Evolutionary conservation across 2,329 filamentous ascomycete species (phyloP), one percentile per base, ranked within the genome.

Genomic region (Cladophialophora carrionii): DNA sequence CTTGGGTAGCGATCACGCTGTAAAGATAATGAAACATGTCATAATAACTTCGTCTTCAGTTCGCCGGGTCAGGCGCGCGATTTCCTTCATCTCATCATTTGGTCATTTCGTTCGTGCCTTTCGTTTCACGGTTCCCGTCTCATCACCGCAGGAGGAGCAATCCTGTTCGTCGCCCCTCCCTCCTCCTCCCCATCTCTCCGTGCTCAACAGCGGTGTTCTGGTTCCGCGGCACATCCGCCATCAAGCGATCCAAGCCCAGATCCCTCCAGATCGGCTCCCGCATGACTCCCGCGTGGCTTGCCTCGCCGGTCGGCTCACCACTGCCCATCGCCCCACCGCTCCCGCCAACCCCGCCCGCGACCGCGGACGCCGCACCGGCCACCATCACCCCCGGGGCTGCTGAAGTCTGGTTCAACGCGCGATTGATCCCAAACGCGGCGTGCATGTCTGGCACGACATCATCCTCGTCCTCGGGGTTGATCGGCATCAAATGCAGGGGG

Each of bases 401-500:
- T 0, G 79, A 78, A 79, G 77, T 65, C 79, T 79, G 56, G 24
- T 87, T 83, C 72, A 86, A 87, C 0, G 86, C 87, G 49, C 86
- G 78, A 73, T 85, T 82, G 64, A 89, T 89, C 1, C 87, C 87
- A 76, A 88, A 89, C 2, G 86, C 87, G 0, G 87, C 87, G 74
- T 88, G 87, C 75, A 88, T 86, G 70, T 88, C 86, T 0, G 87
- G 87, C 14, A 88, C 86, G 2, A 88, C 84, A 69, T 88, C 87
- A 67, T 88, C 87, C 73, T 89, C 86, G 68, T 88, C 87, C 73
- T 88, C 87, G 0, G 87, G 87, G 67, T 88, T 88, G 14, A 86
- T 75, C 0, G 87, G 87, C 72, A 88, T 85, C 63, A 86, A 82
- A 64, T 88, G 83, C 17, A 83, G 81, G 6, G 83, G 78, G 2